phyloP scores from a whole-genome alignment of 768 basidiomycete species.

The Suillus decipiens region DNA sequence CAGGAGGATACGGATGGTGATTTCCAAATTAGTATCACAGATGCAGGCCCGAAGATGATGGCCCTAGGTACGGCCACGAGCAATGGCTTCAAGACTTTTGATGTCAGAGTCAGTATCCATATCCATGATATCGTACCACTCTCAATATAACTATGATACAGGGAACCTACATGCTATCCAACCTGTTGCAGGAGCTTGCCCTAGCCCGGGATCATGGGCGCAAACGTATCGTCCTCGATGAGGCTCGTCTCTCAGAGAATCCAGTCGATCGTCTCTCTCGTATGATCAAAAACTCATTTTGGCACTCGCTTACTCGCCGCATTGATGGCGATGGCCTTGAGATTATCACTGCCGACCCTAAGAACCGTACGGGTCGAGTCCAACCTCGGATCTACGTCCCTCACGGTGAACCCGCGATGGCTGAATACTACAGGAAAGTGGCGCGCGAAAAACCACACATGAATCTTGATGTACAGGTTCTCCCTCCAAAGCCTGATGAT shows the following conservation, averaged over 20 bases:
- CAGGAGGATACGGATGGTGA: constrained; percentile 98
- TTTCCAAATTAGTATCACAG: constrained; percentile 94
- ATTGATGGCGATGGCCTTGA: constrained; percentile 98
- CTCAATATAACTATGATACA: constrained; percentile 33
- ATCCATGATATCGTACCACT: constrained; percentile 7
- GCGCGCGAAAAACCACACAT: constrained; percentile 91
- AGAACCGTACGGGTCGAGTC: constrained; percentile 89
- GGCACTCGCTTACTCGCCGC: constrained; percentile 94
- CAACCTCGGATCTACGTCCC: constrained; percentile 96
- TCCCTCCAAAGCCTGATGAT: constrained; percentile 87
- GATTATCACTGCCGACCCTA: constrained; percentile 96
- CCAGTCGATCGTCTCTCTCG: constrained; percentile 95
- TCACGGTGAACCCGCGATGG: constrained; percentile 90
- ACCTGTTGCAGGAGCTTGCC: constrained; percentile 97
- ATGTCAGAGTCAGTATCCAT: constrained; percentile 71
- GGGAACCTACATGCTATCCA: constrained; percentile 99
- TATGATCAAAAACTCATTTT: constrained; percentile 98
- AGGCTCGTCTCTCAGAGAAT: constrained; percentile 96
- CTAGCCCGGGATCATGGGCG: constrained; percentile 93
- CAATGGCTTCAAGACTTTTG: constrained; percentile 97
- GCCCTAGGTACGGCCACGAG: constrained; percentile 94
- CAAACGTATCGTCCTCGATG: constrained; percentile 97
- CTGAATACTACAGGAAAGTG: constrained; percentile 91
- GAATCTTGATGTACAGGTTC: constrained; percentile 88
- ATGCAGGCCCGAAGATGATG: constrained; percentile 96